These are phyloP conservation scores for Clarireedia sp. DNA, from an alignment of 2,329 filamentous ascomycete species.

Conservation along the genomic window DNA sequence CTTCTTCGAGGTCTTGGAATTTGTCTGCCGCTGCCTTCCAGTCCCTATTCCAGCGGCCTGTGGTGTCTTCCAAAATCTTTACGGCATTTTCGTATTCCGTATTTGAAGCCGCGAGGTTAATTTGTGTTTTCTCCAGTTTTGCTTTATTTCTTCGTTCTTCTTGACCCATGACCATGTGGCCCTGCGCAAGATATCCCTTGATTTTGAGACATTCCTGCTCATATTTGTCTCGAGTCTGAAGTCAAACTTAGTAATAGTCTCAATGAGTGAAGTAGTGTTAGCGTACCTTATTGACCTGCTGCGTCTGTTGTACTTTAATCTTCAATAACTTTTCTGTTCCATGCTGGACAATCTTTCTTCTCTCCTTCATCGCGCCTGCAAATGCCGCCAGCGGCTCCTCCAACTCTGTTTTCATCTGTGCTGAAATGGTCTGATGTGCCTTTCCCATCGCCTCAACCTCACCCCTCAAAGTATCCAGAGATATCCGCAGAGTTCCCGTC, in stretches of 20 bases:
- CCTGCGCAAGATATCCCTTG: slow-evolving; percentile 95
- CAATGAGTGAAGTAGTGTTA: slow-evolving; percentile 5
- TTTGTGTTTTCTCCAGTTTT: slow-evolving; percentile 97
- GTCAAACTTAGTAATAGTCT: slow-evolving; percentile 13
- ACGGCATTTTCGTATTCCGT: slow-evolving; percentile 89
- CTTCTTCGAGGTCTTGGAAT: slow-evolving; percentile 97
- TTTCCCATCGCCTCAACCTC: slow-evolving; percentile 94
- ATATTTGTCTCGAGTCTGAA: slow-evolving; percentile 78
- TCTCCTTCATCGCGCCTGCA: slow-evolving; percentile 89
- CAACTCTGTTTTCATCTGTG: slow-evolving; percentile 91
- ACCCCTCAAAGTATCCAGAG: slow-evolving; percentile 77
- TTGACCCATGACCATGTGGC: slow-evolving; percentile 99
- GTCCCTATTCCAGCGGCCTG: slow-evolving; percentile 90
- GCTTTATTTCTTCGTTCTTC: slow-evolving; percentile 99
- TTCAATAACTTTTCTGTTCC: slow-evolving; percentile 93
- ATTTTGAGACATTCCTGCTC: slow-evolving; percentile 98
- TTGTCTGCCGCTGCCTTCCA: slow-evolving; percentile 98
- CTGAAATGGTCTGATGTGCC: slow-evolving; percentile 80
- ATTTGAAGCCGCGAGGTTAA: slow-evolving; percentile 84
- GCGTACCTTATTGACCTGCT: slow-evolving; percentile 78
- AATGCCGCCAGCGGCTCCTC: slow-evolving; percentile 92
- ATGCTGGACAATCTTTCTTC: slow-evolving; percentile 90
- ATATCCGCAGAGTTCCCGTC: slow-evolving; percentile 71
- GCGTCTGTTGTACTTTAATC: slow-evolving; percentile 84
- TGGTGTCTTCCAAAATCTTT: slow-evolving; percentile 91